These are phyloP conservation scores for Stachybotrys elegans DNA, from an alignment of 2,329 filamentous ascomycete genomes.

Conservation along the genomic window DNA sequence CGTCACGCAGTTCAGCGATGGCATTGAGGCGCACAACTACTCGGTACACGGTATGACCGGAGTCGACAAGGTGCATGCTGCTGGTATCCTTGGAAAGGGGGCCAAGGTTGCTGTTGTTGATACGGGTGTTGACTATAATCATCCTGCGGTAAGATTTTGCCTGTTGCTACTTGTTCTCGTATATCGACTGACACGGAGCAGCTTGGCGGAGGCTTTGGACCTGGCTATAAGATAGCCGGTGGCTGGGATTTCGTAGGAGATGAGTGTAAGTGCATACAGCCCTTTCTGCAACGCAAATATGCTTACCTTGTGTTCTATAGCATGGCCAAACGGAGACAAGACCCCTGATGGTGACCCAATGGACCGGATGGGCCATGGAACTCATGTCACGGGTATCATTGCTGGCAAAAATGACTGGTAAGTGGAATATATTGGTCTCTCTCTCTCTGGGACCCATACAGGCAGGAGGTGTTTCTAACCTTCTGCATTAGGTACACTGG, in stretches of 20 bases:
- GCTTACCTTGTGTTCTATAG: not conserved
- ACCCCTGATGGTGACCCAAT: slow-evolving; percentile 3
- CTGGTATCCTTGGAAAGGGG: slow-evolving; percentile 13
- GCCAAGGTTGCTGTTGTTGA: slow-evolving; percentile 17
- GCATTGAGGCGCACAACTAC: slow-evolving; percentile 9
- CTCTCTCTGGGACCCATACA: no score
- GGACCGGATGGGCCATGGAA: slow-evolving; percentile 16
- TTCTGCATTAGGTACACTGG: not conserved
- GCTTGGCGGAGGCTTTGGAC: slow-evolving; percentile 2
- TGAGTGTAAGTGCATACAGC: not conserved
- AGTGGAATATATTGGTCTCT: not conserved
- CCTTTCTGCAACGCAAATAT: not conserved
- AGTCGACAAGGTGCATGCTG: slow-evolving; percentile 15
- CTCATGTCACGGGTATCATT: slow-evolving; percentile 22
- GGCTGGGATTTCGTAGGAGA: not conserved
- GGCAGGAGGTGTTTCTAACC: no score
- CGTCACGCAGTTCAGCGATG: not conserved
- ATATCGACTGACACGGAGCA: not conserved
- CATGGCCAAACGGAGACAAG: slow-evolving; percentile 1
- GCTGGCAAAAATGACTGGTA: slow-evolving; percentile 11
- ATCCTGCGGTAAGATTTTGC: slow-evolving; percentile 10
- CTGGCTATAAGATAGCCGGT: not conserved
- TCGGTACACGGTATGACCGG: slow-evolving; percentile 14
- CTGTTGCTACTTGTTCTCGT: no score
- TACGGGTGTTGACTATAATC: slow-evolving; percentile 15